Conservation (phyloP, 2,329 filamentous ascomycete species). For the Aspergillus aculeatinus region DNA sequence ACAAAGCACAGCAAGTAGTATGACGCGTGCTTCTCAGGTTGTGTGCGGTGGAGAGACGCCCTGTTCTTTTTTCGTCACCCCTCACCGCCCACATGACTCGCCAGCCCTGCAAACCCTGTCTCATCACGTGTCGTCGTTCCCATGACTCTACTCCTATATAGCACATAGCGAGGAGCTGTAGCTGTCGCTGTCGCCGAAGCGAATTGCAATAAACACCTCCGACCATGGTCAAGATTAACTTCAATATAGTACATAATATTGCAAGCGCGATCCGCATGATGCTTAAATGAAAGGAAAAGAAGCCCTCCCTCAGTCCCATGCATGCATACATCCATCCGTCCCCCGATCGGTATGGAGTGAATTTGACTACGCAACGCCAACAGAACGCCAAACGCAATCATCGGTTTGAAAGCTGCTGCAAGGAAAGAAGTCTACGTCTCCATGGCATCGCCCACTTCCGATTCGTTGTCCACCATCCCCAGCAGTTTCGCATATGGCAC, state of each 20-base stretch:
- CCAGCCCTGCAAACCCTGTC: background rate
- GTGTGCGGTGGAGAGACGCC: background rate
- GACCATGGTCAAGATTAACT: background rate
- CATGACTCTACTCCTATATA: background rate
- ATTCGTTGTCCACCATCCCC: slow-evolving; percentile 50
- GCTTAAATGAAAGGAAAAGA: background rate
- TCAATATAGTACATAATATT: background rate
- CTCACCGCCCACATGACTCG: slow-evolving; percentile 15
- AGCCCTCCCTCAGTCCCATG: background rate
- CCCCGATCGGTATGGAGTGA: background rate
- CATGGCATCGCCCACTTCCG: slow-evolving; percentile 37
- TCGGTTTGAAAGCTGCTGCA: background rate
- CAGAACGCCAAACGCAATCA: background rate
- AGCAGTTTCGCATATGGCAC: slow-evolving; percentile 89
- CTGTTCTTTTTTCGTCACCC: background rate
- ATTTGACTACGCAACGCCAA: background rate
- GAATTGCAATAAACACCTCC: background rate
- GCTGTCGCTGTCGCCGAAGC: no score
- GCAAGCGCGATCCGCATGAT: background rate
- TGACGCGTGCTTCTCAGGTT: slow-evolving; percentile 4
- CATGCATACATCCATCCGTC: background rate
- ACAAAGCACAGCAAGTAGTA: background rate
- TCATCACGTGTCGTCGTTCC: background rate
- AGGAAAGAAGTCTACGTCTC: slow-evolving; percentile 25
- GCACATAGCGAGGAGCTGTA: no score